Conservation (phyloP, 1,284 basidiomycete genomes). For the Ganoderma lucidum region DNA sequence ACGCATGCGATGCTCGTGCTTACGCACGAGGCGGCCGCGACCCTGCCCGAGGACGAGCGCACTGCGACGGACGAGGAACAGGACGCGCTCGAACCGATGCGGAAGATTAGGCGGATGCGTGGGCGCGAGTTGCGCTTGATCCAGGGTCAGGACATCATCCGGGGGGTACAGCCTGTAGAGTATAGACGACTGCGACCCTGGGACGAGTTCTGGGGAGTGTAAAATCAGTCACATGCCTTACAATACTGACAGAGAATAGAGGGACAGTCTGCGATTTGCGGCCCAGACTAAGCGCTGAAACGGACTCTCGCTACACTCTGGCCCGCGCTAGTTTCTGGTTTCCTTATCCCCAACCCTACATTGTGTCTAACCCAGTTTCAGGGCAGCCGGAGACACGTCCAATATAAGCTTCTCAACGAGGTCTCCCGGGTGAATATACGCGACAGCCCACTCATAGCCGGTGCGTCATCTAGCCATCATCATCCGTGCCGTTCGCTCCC, state of each 20-base stretch:
- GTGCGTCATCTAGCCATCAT: too few species aligned
- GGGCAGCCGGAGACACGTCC: too few species aligned
- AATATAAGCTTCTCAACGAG: too few species aligned
- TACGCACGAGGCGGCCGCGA: conserved; percentile 68
- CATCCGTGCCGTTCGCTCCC: too few species aligned
- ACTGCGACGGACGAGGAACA: conserved; percentile 76
- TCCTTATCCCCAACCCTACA: too few species aligned
- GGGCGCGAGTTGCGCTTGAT: conserved; percentile 85
- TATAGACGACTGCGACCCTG: conserved; percentile 46
- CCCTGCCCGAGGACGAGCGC: conserved; percentile 64
- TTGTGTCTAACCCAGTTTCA: too few species aligned
- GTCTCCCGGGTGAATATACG: too few species aligned
- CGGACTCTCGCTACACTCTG: not conserved
- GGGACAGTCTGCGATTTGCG: not conserved
- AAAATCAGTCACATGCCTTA: not conserved
- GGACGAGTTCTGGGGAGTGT: conserved; percentile 49
- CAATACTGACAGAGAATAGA: not conserved
- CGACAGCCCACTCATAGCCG: too few species aligned
- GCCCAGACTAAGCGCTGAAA: not conserved
- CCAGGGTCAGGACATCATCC: conserved; percentile 72
- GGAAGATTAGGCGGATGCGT: conserved; percentile 77
- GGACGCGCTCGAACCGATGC: conserved; percentile 69
- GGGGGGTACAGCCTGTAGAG: conserved; percentile 40
- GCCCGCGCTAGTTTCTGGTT: too few species aligned
- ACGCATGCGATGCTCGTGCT: conserved; percentile 86